phyloP scores from a whole-genome alignment of 2,329 filamentous ascomycete species.

The Trichothecium sympodiale region DNA sequence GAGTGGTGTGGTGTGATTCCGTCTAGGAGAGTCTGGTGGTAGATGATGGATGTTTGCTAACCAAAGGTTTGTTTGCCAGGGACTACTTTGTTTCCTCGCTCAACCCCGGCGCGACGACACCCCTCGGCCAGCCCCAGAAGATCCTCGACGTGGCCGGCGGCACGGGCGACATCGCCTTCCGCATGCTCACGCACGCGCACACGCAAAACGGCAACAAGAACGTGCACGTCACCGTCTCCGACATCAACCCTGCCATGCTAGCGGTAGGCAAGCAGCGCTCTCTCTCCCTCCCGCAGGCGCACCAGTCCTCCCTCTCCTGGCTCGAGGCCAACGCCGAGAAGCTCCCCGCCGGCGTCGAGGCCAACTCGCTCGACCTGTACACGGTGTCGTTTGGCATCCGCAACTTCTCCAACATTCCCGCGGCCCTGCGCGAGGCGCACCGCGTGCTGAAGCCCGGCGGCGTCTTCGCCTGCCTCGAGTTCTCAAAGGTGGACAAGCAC shows the following conservation, averaged over 20 bases:
- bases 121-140: conserved; percentile 39
- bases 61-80: too few species aligned
- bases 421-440: conserved; percentile 71
- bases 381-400: conserved; percentile 96
- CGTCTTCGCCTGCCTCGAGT: conserved; percentile 93
- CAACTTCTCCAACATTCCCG: conserved; percentile 89
- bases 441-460: conserved; percentile 88
- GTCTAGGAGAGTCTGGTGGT: too few species aligned
- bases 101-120: conserved; percentile 60
- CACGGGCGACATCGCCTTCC: conserved; percentile 95
- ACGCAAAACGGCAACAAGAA: conserved; percentile 61
- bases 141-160: conserved; percentile 96
- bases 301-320: conserved; percentile 56
- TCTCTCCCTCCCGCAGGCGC: conserved; percentile 39
- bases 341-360: conserved; percentile 50
- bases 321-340: conserved; percentile 84
- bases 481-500: conserved; percentile 70
- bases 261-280: conserved; percentile 76
- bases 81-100: conserved; percentile 90
- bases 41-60: too few species aligned
- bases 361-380: conserved; percentile 78
- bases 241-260: conserved; percentile 96
- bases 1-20: too few species aligned
- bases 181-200: conserved; percentile 86
- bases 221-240: conserved; percentile 79